Conservation (phyloP, 2,329 filamentous ascomycete genomes). For the Esteya vermicola region DNA sequence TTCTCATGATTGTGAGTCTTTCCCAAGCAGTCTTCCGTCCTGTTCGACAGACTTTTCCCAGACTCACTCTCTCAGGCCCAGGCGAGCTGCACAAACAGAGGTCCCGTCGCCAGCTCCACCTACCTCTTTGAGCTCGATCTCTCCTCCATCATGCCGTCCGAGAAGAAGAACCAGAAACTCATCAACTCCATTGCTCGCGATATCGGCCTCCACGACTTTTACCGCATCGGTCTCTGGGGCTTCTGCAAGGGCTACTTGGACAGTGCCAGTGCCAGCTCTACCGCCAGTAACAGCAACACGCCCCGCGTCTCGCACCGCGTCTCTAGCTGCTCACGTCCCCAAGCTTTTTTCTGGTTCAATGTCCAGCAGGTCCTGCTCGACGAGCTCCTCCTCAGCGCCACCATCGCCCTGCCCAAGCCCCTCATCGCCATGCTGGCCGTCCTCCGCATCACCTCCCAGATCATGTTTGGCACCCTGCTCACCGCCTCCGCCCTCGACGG, state of each 20-base stretch:
- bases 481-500: slow-evolving; percentile 55
- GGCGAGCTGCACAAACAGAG: slow-evolving; percentile 58
- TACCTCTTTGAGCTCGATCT: slow-evolving; percentile 82
- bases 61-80: slow-evolving; percentile 1
- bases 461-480: slow-evolving; percentile 87
- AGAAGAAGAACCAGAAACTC: slow-evolving; percentile 55
- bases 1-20: not conserved
- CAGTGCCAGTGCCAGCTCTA: too few species aligned
- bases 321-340: slow-evolving; percentile 58
- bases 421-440: slow-evolving; percentile 61
- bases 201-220: slow-evolving; percentile 84
- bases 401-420: slow-evolving; percentile 64
- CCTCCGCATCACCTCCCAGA: slow-evolving; percentile 58
- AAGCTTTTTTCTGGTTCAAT: slow-evolving; percentile 77
- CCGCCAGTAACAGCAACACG: too few species aligned
- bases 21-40: not conserved
- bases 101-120: slow-evolving; percentile 48
- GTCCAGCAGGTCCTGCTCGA: slow-evolving; percentile 67
- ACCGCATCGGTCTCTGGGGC: slow-evolving; percentile 82
- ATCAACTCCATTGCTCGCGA: slow-evolving; percentile 81
- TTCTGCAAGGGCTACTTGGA: slow-evolving; percentile 77
- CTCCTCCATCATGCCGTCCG: slow-evolving; percentile 62
- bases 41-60: not conserved
- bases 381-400: slow-evolving; percentile 69
- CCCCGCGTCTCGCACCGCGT: too few species aligned